phyloP scores from a whole-genome alignment of 805 yeast genomes.

The Ogataea paraovalis region DNA sequence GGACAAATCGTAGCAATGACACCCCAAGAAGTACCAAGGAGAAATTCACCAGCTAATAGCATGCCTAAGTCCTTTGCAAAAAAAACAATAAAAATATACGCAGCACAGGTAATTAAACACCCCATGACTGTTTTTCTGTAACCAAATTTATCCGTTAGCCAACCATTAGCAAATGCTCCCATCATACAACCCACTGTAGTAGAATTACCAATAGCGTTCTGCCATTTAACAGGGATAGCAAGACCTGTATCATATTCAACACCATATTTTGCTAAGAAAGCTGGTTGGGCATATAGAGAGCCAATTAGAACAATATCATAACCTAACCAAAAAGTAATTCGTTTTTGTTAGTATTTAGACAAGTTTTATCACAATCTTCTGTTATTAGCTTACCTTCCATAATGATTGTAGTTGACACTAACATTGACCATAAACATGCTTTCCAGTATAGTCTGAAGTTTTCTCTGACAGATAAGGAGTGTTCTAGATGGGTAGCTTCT shows the following conservation, averaged over 20 bases:
- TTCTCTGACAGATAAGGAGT: slow-evolving; percentile 13
- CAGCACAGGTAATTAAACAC: slow-evolving; percentile 27
- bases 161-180: slow-evolving; percentile 40
- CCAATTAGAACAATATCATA: slow-evolving; percentile 40
- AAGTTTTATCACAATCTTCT: no score
- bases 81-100: slow-evolving; percentile 38
- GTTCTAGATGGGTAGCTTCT: slow-evolving; percentile 4
- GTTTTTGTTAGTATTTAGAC: background rate
- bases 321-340: slow-evolving; percentile 26
- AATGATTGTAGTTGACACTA: slow-evolving; percentile 35
- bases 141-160: slow-evolving; percentile 39
- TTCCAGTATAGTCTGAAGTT: slow-evolving; percentile 38
- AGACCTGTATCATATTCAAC: slow-evolving; percentile 25
- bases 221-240: slow-evolving; percentile 41
- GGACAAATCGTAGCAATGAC: slow-evolving; percentile 49
- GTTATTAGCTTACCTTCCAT: slow-evolving; percentile 27
- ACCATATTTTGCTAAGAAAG: slow-evolving; percentile 33
- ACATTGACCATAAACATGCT: slow-evolving; percentile 38
- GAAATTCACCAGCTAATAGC: slow-evolving; percentile 38
- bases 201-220: slow-evolving; percentile 35
- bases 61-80: slow-evolving; percentile 38
- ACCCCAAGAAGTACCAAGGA: slow-evolving; percentile 52
- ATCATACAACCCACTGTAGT: slow-evolving; percentile 25
- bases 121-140: slow-evolving; percentile 36
- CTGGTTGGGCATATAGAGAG: slow-evolving; percentile 33